Conservation (phyloP, 768 basidiomycete species). For the Nevesoporus exiguus region DNA sequence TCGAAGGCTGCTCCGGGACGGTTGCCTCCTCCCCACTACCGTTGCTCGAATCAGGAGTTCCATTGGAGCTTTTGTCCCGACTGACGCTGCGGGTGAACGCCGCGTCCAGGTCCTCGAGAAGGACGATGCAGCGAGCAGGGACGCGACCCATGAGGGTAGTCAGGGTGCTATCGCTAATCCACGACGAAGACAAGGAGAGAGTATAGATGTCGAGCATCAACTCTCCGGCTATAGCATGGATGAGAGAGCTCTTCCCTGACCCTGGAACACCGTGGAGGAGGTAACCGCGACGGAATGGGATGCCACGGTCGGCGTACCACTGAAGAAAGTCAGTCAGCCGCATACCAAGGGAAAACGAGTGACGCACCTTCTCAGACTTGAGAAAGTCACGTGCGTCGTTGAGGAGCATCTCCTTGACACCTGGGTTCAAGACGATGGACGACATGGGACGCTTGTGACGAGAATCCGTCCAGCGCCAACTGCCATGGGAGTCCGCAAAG, state of each 20-base stretch:
- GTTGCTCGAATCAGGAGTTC: slow-evolving; percentile 38
- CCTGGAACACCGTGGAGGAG: slow-evolving; percentile 82
- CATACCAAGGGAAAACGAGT: background rate
- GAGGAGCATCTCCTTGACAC: slow-evolving; percentile 87
- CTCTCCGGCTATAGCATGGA: slow-evolving; percentile 85
- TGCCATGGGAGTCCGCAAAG: slow-evolving; percentile 84
- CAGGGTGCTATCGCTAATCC: slow-evolving; percentile 86
- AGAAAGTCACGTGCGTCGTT: slow-evolving; percentile 81
- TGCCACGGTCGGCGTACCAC: slow-evolving; percentile 94
- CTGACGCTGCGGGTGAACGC: slow-evolving; percentile 77
- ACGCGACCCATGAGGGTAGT: slow-evolving; percentile 85
- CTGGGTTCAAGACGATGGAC: slow-evolving; percentile 82
- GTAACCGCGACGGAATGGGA: slow-evolving; percentile 87
- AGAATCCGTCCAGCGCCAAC: slow-evolving; percentile 86
- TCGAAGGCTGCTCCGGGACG: slow-evolving; percentile 29
- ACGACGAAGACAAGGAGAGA: slow-evolving; percentile 78
- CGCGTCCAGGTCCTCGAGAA: slow-evolving; percentile 89
- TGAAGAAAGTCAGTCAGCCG: slow-evolving; percentile 24
- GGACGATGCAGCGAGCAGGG: slow-evolving; percentile 78
- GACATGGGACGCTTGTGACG: slow-evolving; percentile 86
- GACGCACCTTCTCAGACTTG: slow-evolving; percentile 69
- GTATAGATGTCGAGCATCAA: slow-evolving; percentile 91
- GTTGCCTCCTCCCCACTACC: slow-evolving; percentile 34
- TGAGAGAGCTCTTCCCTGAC: slow-evolving; percentile 82
- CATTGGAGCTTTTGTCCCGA: slow-evolving; percentile 54